Conservation (phyloP, 805 yeast species). For the Myxozyma udenii region DNA sequence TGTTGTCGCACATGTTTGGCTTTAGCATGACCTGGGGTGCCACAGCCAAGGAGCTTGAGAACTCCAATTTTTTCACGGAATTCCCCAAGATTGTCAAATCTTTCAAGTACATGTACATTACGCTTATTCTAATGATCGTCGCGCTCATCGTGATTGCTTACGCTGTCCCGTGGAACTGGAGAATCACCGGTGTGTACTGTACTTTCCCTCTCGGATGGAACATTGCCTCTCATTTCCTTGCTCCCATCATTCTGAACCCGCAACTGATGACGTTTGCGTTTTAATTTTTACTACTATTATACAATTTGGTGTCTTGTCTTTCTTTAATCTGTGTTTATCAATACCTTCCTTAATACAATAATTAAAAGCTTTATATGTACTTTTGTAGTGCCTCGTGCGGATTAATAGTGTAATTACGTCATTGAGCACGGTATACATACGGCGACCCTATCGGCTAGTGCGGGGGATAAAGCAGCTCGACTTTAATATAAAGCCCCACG, state of each 20-base stretch:
- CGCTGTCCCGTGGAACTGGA: slow-evolving; percentile 25
- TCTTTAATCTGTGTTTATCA: no score
- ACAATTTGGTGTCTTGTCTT: background rate
- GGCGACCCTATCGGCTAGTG: no score
- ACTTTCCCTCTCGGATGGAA: slow-evolving; percentile 22
- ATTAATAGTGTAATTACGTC: no score
- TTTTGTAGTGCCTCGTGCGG: no score
- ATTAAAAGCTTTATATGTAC: no score
- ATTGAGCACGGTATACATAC: no score
- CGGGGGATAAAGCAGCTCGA: no score
- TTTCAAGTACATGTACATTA: slow-evolving; percentile 17
- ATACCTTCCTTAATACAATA: no score
- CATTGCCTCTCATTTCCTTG: slow-evolving; percentile 15
- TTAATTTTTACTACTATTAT: slow-evolving; percentile 1
- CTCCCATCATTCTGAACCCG: slow-evolving; percentile 24
- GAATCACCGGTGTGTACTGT: slow-evolving; percentile 10
- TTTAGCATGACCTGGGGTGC: slow-evolving; percentile 26
- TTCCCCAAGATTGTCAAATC: slow-evolving; percentile 19
- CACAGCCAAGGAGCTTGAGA: slow-evolving; percentile 25
- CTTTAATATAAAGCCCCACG: no score
- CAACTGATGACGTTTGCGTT: slow-evolving; percentile 25
- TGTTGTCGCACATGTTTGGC: slow-evolving; percentile 20
- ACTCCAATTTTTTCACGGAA: slow-evolving; percentile 23
- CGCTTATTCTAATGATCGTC: background rate
- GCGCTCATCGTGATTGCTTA: slow-evolving; percentile 16